Evolutionary conservation across 495 filamentous ascomycete genomes (phyloP).

Genomic region (Podospora tetraspora): DNA sequence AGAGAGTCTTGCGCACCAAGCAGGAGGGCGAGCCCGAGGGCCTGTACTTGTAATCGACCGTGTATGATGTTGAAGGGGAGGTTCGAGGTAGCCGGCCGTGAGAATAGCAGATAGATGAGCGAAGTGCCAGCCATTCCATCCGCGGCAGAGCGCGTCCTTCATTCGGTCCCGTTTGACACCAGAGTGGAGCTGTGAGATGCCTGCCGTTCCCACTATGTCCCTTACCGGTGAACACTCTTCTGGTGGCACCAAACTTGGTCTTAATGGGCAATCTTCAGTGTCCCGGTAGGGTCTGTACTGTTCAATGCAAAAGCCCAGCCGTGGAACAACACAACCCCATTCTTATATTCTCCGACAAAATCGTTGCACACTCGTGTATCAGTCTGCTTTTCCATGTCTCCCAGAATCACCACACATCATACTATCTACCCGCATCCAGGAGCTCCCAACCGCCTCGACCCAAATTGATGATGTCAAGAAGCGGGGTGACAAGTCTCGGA

Average conservation of each 20-base stretch:
- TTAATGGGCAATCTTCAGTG: not conserved
- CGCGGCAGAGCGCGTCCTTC: not conserved
- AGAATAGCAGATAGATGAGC: slow-evolving; percentile 19
- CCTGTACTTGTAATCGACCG: slow-evolving; percentile 76
- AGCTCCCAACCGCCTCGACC: not conserved
- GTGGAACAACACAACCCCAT: not conserved
- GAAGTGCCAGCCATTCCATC: not conserved
- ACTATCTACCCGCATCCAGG: too few species aligned
- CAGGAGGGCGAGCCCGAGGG: slow-evolving; percentile 97
- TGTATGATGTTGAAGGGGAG: slow-evolving; percentile 9
- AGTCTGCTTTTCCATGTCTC: not conserved
- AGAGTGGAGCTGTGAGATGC: not conserved
- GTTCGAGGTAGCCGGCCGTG: not conserved
- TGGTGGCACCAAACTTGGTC: not conserved
- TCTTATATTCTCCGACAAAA: not conserved
- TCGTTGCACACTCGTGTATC: not conserved
- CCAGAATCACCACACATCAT: not conserved
- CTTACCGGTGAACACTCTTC: not conserved
- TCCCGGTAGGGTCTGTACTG: not conserved
- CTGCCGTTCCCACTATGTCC: not conserved
- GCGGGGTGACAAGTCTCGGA: not conserved
- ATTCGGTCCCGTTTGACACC: not conserved
- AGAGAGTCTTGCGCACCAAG: slow-evolving; percentile 97
- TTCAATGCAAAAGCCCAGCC: not conserved
- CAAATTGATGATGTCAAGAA: not conserved